Evolutionary conservation across 768 basidiomycete genomes (phyloP), one percentile per base, ranked within the genome.

Genomic region (Flagelloscypha sp.): DNA sequence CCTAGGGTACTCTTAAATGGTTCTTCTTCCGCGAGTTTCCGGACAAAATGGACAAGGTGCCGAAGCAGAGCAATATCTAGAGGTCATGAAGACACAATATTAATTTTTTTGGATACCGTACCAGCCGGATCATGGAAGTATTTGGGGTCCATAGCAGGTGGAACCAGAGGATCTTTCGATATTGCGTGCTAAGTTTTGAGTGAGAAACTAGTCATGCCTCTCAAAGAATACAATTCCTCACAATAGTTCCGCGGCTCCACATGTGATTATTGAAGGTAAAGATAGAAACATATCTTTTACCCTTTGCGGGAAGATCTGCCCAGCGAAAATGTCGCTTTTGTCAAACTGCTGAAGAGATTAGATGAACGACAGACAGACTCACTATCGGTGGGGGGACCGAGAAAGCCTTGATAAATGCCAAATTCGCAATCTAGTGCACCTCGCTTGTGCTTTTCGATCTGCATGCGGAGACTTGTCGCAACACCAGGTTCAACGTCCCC

Each of bases 401-500:
- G n/a, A n/a, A n/a, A n/a, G n/a, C n/a, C n/a, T n/a, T n/a, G n/a
- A n/a, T n/a, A n/a, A n/a, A n/a, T n/a, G n/a, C n/a, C n/a, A n/a
- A n/a, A n/a, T n/a, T n/a, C n/a, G n/a, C n/a, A n/a, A n/a, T n/a
- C n/a, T n/a, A n/a, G n/a, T n/a, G n/a, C n/a, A n/a, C n/a, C n/a
- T n/a, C n/a, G n/a, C n/a, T n/a, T n/a, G n/a, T n/a, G n/a, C n/a
- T n/a, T 20, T 19, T 36, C 22, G 18, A 31, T 36, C 18, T 43
- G 43, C 31, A 7, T 34, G 31, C 6, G 43, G 31, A 35, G 46
- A 37, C 13, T 37, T 36, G 18, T 38, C 28, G 40, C 39, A 2
- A 65, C 34, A 0, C 62, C 64, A 2, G 63, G 59, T 0, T 53
- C 42, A 17, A 49, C 45, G 9, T 47, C 45, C 2, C 42, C 43